Evolutionary conservation across 1,284 basidiomycete species (phyloP).

Genomic region (Malassezia obtusa): DNA sequence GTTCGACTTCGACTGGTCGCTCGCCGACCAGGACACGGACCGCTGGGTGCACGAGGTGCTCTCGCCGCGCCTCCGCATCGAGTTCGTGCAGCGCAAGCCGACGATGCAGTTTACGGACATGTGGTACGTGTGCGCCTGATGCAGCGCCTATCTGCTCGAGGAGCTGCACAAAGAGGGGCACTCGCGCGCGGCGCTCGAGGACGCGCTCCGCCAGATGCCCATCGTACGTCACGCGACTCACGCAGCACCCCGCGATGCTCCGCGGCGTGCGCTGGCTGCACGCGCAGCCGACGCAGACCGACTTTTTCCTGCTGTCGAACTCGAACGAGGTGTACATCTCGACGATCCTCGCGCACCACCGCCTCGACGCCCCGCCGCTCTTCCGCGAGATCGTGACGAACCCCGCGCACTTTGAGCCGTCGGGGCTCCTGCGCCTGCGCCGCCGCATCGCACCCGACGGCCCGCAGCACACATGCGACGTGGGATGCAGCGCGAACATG

Average conservation of each 20-base stretch:
- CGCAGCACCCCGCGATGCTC: slow-evolving; percentile 88
- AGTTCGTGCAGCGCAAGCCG: slow-evolving; percentile 60
- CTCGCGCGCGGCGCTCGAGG: slow-evolving; percentile 66
- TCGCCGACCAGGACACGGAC: slow-evolving; percentile 89
- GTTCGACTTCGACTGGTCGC: slow-evolving; percentile 92
- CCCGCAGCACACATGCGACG: slow-evolving; percentile 66
- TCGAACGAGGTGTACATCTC: slow-evolving; percentile 89
- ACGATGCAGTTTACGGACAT: slow-evolving; percentile 84
- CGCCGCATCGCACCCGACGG: slow-evolving; percentile 62
- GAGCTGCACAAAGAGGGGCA: slow-evolving; percentile 36
- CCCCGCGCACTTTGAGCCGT: slow-evolving; percentile 69
- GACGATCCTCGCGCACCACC: slow-evolving; percentile 49
- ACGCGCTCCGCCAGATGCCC: slow-evolving; percentile 69
- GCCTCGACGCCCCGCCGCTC: slow-evolving; percentile 45
- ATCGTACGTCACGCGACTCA: slow-evolving; percentile 57
- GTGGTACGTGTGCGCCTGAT: slow-evolving; percentile 10
- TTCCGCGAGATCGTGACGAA: slow-evolving; percentile 88
- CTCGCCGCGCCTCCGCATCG: slow-evolving; percentile 69
- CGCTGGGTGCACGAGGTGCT: slow-evolving; percentile 91
- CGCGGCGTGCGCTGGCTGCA: slow-evolving; percentile 65
- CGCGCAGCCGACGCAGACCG: slow-evolving; percentile 54
- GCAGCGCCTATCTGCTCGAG: slow-evolving; percentile 21
- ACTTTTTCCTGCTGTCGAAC: slow-evolving; percentile 84
- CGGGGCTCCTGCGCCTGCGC: slow-evolving; percentile 66
- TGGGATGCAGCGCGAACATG: slow-evolving; percentile 94